phyloP scores from a whole-genome alignment of 2,329 filamentous ascomycete genomes.

The Hymenoscyphus occultus region DNA sequence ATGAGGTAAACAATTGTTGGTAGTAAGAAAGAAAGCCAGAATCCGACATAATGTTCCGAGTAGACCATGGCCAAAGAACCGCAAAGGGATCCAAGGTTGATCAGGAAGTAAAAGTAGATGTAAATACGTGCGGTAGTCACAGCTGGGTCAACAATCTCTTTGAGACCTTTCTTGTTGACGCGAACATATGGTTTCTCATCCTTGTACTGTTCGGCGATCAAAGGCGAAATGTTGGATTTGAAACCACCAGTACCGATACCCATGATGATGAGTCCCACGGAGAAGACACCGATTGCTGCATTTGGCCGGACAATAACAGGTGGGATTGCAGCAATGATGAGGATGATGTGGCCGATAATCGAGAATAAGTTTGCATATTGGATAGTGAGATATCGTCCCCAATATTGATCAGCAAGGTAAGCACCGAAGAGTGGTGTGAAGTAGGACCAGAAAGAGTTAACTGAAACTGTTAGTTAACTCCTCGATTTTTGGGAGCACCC shows the following conservation, averaged over 20 bases:
- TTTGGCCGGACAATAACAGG: constrained; percentile 42
- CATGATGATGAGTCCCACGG: constrained; percentile 46
- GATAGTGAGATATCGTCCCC: constrained; percentile 60
- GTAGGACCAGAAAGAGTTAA: constrained; percentile 40
- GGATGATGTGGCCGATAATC: constrained; percentile 51
- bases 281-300: constrained; percentile 46
- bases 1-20: constrained; percentile 46
- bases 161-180: constrained; percentile 29
- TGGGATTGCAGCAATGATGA: constrained; percentile 44
- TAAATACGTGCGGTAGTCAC: constrained; percentile 36
- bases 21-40: constrained; percentile 45
- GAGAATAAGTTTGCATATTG: constrained; percentile 44
- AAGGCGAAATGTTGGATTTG: constrained; percentile 39
- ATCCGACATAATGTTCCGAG: constrained; percentile 50
- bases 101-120: constrained; percentile 48
- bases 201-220: constrained; percentile 36
- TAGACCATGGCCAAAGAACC: constrained; percentile 47
- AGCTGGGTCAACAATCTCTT: constrained; percentile 35
- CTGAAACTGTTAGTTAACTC: not conserved
- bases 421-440: constrained; percentile 48
- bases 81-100: constrained; percentile 47
- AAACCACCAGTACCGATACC: constrained; percentile 46
- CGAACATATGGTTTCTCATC: constrained; percentile 29
- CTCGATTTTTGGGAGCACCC: not conserved
- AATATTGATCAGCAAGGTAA: constrained; percentile 54